Percentiles rank a stretch among this genome's conserved stretches.
Evolutionary conservation across 2,329 filamentous ascomycete genomes (phyloP).

Genomic region (Plenodomus lindquistii): DNA sequence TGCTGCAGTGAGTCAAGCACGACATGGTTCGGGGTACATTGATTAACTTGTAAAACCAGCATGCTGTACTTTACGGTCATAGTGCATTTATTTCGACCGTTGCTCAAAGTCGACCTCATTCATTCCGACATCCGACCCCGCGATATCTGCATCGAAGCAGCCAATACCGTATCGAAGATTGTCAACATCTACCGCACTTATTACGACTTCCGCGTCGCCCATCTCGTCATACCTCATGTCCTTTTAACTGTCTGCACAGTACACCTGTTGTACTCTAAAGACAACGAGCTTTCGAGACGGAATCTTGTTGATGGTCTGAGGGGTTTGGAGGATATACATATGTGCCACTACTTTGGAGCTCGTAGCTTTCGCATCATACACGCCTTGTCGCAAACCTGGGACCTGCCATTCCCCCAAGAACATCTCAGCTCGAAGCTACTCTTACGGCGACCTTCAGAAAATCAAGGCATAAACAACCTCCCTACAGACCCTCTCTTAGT

Average conservation of each 20-base stretch:
- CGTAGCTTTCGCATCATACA: slow-evolving; percentile 50
- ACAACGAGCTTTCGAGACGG: slow-evolving; percentile 37
- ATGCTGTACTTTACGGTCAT: slow-evolving; percentile 74
- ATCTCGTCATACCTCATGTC: slow-evolving; percentile 45
- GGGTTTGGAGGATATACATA: slow-evolving; percentile 48
- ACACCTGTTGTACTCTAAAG: slow-evolving; percentile 51
- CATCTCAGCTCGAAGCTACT: slow-evolving; percentile 32
- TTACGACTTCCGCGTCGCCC: slow-evolving; percentile 49
- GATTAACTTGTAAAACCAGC: slow-evolving; percentile 23
- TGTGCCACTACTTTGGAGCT: slow-evolving; percentile 50
- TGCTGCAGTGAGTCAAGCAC: slow-evolving; percentile 67
- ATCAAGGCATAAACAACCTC: slow-evolving; percentile 22
- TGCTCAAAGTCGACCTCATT: slow-evolving; percentile 64
- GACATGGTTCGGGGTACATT: background rate
- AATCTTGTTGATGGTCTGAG: slow-evolving; percentile 50
- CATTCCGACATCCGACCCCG: slow-evolving; percentile 66
- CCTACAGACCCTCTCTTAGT: slow-evolving; percentile 22
- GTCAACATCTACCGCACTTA: slow-evolving; percentile 49
- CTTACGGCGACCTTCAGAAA: slow-evolving; percentile 16
- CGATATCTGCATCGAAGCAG: slow-evolving; percentile 63
- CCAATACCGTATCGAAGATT: slow-evolving; percentile 50
- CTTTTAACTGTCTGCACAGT: slow-evolving; percentile 50
- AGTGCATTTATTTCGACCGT: slow-evolving; percentile 73
- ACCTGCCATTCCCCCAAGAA: slow-evolving; percentile 48
- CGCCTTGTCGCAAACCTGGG: slow-evolving; percentile 49